Evolutionary conservation across 2,329 filamentous ascomycete genomes (phyloP), one percentile per base, ranked within the genome.

Genomic region (Fusarium sp.): DNA sequence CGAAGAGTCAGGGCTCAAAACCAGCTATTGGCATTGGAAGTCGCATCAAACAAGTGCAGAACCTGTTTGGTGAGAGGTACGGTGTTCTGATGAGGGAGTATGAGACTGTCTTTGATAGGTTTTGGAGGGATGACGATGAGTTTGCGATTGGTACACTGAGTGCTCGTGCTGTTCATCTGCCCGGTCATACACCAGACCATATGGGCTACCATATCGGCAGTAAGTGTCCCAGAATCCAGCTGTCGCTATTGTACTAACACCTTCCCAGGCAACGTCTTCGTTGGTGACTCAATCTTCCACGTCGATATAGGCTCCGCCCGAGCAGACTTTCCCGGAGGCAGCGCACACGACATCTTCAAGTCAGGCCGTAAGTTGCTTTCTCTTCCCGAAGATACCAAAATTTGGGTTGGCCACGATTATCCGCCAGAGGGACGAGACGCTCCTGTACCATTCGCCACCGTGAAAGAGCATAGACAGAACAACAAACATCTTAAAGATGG

Each of bases 181-280:
- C 88, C 0, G 88, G 88, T 0, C 87, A 90, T 67, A 89, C 87
- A 0, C 86, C 87, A 0, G 88, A 90, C 66, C 87, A 90, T 57
- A 71, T 88, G 16, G 88, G 87, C 0, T 91, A 90, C 64, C 76
- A 78, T 34, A 83, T 90, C 53, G 86, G 85, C 75, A 76, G 81
- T 81, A 66, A 63, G 63, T 30, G 1, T 6, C 0, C 5, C 18
- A 16, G 4, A 0, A 5, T 7, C 7, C 11, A 1, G 0, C 2
- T 11, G 11, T 6, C 16, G 3, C 14, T 12, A 2, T 13, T 4
- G 1, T 0, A 12, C 12, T 0, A 46, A 20, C 9, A 3, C 1
- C 0, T 21, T 5, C 3, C 2, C 9, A 81, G 79, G 76, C 32
- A 83, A 83, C 14, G 78, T 88, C 0, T 88, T 88, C 53, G 83